Percentiles rank a stretch among this genome's conserved stretches.
Evolutionary conservation across 164 flowering plant genomes (phyloP).

Genomic region (Sextonia rubra): DNA sequence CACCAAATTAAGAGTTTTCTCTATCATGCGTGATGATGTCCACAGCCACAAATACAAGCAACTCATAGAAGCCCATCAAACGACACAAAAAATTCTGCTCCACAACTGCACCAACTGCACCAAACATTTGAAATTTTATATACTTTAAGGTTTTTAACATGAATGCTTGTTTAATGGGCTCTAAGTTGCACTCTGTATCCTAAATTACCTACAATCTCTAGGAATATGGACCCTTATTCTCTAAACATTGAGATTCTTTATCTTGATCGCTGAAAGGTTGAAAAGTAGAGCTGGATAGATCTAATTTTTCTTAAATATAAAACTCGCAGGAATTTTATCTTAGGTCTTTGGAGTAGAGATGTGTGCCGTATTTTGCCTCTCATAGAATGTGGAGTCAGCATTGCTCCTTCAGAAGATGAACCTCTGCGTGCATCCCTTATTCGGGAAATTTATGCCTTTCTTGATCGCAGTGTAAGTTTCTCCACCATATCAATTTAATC

Average conservation of each 20-base stretch:
- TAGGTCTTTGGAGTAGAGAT: constrained; percentile 88
- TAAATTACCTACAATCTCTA: background rate
- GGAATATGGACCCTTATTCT: background rate
- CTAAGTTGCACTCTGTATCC: background rate
- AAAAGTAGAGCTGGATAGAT: background rate
- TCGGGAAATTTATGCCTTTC: constrained; percentile 75
- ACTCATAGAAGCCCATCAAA: too few species aligned
- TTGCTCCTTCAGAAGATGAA: constrained; percentile 45
- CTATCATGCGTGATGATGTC: too few species aligned
- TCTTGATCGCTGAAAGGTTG: background rate
- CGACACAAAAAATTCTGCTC: too few species aligned
- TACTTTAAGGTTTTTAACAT: too few species aligned
- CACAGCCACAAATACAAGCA: too few species aligned
- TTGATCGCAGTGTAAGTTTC: constrained; percentile 79
- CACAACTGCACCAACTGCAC: too few species aligned
- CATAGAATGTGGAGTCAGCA: constrained; percentile 70
- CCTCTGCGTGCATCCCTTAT: constrained; percentile 53
- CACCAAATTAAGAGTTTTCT: too few species aligned
- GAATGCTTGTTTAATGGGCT: too few species aligned
- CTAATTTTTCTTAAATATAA: constrained; percentile 5
- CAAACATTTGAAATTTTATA: too few species aligned
- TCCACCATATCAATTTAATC: background rate
- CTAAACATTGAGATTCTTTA: background rate
- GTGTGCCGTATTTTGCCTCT: constrained; percentile 71
- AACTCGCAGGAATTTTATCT: constrained; percentile 71